Conservation (phyloP, 208 protist genomes). For the Wallacemonas rigidus region DNA sequence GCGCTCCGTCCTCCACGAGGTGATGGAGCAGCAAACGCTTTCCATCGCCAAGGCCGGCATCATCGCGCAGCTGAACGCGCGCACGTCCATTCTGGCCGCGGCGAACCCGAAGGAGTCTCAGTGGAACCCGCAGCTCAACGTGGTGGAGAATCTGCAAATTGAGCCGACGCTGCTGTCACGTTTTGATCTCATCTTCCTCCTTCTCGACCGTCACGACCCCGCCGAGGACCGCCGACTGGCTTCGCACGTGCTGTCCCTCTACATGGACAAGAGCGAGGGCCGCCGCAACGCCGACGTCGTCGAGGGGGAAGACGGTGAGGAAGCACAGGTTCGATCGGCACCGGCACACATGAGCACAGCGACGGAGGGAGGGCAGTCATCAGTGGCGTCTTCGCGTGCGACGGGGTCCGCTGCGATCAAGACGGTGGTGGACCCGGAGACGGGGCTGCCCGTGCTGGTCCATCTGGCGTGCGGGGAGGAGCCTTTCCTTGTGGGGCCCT, state of each 20-base stretch:
- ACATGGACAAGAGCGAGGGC: slow-evolving; percentile 72
- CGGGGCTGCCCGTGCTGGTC: slow-evolving; percentile 44
- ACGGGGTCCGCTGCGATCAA: not conserved
- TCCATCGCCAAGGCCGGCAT: slow-evolving; percentile 99
- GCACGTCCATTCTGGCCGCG: slow-evolving; percentile 98
- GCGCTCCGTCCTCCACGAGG: slow-evolving; percentile 99
- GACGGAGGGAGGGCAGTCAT: slow-evolving; percentile 11
- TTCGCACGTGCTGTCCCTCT: slow-evolving; percentile 97
- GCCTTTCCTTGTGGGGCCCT: slow-evolving; percentile 62
- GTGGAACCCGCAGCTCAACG: slow-evolving; percentile 96
- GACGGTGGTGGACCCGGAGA: slow-evolving; percentile 30
- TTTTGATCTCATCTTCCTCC: slow-evolving; percentile 98
- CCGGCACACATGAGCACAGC: slow-evolving; percentile 6
- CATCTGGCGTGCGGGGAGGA: slow-evolving; percentile 75
- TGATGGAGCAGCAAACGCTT: slow-evolving; percentile 99
- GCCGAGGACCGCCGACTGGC: slow-evolving; percentile 94
- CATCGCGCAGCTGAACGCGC: slow-evolving; percentile 98
- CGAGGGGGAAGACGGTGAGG: not conserved
- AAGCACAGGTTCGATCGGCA: not conserved
- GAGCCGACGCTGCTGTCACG: slow-evolving; percentile 98
- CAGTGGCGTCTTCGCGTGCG: not conserved
- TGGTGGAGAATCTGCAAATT: slow-evolving; percentile 99
- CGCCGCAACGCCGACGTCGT: slow-evolving; percentile 4
- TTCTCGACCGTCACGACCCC: slow-evolving; percentile 96
- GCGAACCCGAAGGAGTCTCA: slow-evolving; percentile 98